A percentile compares a stretch with the other conserved stretches of the same genome.
Evolutionary conservation across 371 early-diverging fungal species (phyloP).

Genomic region (Vittaforma corneae): DNA sequence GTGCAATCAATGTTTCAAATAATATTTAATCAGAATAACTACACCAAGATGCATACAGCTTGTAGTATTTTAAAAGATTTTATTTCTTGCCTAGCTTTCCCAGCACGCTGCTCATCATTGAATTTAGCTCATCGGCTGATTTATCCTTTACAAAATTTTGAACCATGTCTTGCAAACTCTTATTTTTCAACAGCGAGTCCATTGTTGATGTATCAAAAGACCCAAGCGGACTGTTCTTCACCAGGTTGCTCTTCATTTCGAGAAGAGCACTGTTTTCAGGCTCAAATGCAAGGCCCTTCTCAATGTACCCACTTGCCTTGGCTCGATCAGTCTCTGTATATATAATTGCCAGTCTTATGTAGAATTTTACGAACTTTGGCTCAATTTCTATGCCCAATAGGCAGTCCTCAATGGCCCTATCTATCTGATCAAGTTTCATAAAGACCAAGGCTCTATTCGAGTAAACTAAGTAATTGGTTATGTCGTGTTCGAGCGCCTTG

Average conservation of each 20-base stretch:
- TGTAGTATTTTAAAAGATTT: too few relatives aligned
- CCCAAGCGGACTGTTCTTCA: background rate
- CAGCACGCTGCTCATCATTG: conserved; percentile 13
- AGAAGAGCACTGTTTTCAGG: conserved; percentile 10
- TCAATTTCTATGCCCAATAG: conserved; percentile 73
- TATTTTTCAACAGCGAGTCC: conserved; percentile 9
- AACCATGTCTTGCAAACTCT: conserved; percentile 7
- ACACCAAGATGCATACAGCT: too few relatives aligned
- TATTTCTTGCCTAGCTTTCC: conserved; percentile 10
- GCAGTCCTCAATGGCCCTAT: conserved; percentile 84
- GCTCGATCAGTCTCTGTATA: conserved; percentile 23
- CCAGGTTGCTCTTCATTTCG: background rate
- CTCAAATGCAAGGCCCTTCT: conserved; percentile 20
- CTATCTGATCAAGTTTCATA: conserved; percentile 77
- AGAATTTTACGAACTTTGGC: conserved; percentile 77
- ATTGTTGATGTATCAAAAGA: background rate
- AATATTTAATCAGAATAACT: too few relatives aligned
- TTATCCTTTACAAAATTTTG: conserved; percentile 27
- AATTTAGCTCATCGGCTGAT: conserved; percentile 22
- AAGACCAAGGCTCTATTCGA: conserved; percentile 89
- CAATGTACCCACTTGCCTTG: conserved; percentile 6
- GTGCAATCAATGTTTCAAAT: too few relatives aligned
- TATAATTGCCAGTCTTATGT: conserved; percentile 66
- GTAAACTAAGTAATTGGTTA: conserved; percentile 72
- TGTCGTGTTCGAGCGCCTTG: conserved; percentile 75